A percentile compares a stretch with the other conserved stretches of the same genome.
Evolutionary conservation across 495 filamentous ascomycete genomes (phyloP).

Genomic region (Penicillium arizonense): DNA sequence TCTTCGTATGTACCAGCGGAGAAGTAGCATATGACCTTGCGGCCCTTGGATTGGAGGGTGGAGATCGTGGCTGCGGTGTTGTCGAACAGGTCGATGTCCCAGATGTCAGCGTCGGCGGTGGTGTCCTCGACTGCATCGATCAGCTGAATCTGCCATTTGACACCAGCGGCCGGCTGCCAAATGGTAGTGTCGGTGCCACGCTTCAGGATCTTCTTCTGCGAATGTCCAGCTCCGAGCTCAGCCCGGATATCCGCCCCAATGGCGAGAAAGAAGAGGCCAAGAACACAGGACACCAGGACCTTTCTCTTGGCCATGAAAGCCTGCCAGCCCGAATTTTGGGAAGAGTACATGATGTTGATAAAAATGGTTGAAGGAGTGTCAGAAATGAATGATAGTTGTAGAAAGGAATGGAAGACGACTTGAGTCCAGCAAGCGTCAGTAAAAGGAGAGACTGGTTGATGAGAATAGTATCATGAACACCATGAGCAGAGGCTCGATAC

Average conservation of each 20-base stretch:
- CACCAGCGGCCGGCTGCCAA: slow-evolving; percentile 9
- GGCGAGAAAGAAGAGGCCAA: slow-evolving; percentile 4
- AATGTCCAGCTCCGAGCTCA: not conserved
- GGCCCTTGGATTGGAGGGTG: slow-evolving; percentile 22
- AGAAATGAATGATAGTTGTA: not conserved
- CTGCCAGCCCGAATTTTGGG: not conserved
- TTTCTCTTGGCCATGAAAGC: not conserved
- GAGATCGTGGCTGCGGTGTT: slow-evolving; percentile 10
- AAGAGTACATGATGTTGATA: slow-evolving; percentile 2
- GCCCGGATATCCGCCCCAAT: slow-evolving; percentile 3
- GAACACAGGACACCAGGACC: not conserved
- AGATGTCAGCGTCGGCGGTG: slow-evolving; percentile 6
- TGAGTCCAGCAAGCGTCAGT: slow-evolving; percentile 10
- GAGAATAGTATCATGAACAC: not conserved
- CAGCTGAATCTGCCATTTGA: slow-evolving; percentile 16
- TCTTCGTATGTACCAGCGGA: slow-evolving; percentile 64
- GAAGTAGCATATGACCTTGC: slow-evolving; percentile 73
- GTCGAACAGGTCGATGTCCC: slow-evolving; percentile 13
- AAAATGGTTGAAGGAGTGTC: not conserved
- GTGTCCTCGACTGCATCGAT: slow-evolving; percentile 7
- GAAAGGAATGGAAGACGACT: slow-evolving; percentile 10
- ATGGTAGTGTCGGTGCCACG: not conserved
- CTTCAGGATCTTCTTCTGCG: not conserved
- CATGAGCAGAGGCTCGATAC: not conserved
- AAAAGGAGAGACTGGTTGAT: slow-evolving; percentile 4